Evolutionary conservation across 441 rosid genomes (phyloP).

Genomic region (Brassica hybrid): DNA sequence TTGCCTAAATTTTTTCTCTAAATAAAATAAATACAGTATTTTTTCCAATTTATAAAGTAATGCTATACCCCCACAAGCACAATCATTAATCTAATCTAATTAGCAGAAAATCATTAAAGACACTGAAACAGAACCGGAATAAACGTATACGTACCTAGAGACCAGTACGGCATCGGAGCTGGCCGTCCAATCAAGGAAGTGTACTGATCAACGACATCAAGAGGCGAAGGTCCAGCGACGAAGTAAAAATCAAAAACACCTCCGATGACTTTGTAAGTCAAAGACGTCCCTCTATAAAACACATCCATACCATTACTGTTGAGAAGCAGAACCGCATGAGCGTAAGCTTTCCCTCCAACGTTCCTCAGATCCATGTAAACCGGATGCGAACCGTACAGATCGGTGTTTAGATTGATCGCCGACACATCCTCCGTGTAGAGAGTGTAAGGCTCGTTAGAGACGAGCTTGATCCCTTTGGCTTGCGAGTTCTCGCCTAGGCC

Average conservation of each 20-base stretch:
- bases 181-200: too few relatives aligned
- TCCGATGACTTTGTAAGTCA: slow-evolving; percentile 92
- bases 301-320: slow-evolving; percentile 99
- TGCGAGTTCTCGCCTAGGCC: slow-evolving; percentile 96
- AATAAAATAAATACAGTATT: too few relatives aligned
- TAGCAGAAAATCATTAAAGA: background rate
- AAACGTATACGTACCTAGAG: background rate
- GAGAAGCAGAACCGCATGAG: slow-evolving; percentile 82
- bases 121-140: slow-evolving; percentile 14
- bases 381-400: slow-evolving; percentile 92
- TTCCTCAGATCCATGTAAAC: slow-evolving; percentile 96
- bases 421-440: slow-evolving; percentile 55
- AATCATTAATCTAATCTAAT: background rate
- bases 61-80: background rate
- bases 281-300: slow-evolving; percentile 74
- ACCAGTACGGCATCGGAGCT: too few relatives aligned
- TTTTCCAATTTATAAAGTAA: too few relatives aligned
- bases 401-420: slow-evolving; percentile 81
- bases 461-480: slow-evolving; percentile 87
- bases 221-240: slow-evolving; percentile 80
- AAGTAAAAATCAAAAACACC: slow-evolving; percentile 94
- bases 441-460: slow-evolving; percentile 65
- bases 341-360: slow-evolving; percentile 58
- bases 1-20: too few relatives aligned
- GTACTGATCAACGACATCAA: too few relatives aligned